Conservation (phyloP, 2,329 filamentous ascomycete genomes). For the Diaporthe citri region DNA sequence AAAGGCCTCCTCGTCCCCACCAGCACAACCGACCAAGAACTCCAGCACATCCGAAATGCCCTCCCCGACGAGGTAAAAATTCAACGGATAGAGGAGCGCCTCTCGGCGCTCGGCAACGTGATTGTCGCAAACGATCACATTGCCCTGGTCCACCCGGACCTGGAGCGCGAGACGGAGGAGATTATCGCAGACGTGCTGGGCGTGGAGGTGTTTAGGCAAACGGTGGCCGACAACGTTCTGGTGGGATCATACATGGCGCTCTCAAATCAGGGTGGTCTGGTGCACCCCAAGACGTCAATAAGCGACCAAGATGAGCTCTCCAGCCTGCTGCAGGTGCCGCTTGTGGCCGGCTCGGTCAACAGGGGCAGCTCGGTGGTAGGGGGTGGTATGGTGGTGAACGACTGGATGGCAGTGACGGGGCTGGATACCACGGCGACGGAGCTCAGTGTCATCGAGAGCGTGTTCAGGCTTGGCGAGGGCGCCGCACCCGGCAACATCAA, state of each 20-base stretch:
- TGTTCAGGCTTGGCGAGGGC: conserved; percentile 94
- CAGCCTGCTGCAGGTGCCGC: conserved; percentile 91
- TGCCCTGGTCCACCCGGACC: conserved; percentile 93
- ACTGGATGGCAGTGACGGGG: conserved; percentile 96
- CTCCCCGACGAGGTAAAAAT: conserved; percentile 93
- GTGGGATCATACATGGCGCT: conserved; percentile 97
- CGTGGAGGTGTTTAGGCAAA: conserved; percentile 93
- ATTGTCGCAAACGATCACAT: conserved; percentile 98
- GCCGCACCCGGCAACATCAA: conserved; percentile 83
- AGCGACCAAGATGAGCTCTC: conserved; percentile 98
- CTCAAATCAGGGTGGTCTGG: conserved; percentile 95
- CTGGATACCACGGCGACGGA: conserved; percentile 98
- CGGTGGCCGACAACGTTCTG: conserved; percentile 95
- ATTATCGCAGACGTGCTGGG: conserved; percentile 95
- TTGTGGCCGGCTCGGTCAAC: conserved; percentile 95
- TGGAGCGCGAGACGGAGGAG: conserved; percentile 98
- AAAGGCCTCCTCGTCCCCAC: conserved; percentile 97
- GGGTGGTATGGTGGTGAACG: conserved; percentile 95
- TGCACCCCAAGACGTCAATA: conserved; percentile 96
- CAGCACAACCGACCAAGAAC: conserved; percentile 95
- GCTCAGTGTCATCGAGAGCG: conserved; percentile 94
- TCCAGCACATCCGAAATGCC: conserved; percentile 95
- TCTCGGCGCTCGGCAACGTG: conserved; percentile 96
- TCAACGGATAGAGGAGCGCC: conserved; percentile 95
- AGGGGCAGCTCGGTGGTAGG: conserved; percentile 95